Conservation (phyloP, 202 grass and related monocot species). For the Bolboschoenoplectus hybrid region DNA sequence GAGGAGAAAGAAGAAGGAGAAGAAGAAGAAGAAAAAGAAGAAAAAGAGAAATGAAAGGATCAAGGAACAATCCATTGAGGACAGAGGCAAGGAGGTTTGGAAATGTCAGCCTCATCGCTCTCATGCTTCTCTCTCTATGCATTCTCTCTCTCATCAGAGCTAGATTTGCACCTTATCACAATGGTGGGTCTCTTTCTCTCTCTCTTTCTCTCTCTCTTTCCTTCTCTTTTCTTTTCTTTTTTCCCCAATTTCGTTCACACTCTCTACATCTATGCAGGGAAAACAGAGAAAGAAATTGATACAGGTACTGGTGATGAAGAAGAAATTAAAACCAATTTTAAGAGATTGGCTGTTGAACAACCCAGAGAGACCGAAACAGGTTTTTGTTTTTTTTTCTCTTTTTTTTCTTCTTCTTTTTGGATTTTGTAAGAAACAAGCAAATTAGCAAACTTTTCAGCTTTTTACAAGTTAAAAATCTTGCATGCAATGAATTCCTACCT, state of each 20-base stretch:
- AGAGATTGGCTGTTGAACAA: conserved; percentile 36
- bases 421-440: conserved; percentile 24
- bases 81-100: conserved; percentile 54
- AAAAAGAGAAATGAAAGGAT: conserved; percentile 64
- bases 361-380: conserved; percentile 21
- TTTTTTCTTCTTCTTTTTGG: background rate
- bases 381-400: background rate
- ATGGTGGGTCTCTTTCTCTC: background rate
- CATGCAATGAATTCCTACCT: conserved; percentile 33
- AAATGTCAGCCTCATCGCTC: conserved; percentile 58
- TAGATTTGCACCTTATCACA: conserved; percentile 52
- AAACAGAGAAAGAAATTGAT: conserved; percentile 42
- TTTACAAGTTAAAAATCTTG: background rate
- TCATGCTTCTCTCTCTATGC: conserved; percentile 73
- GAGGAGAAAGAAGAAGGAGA: background rate
- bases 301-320: conserved; percentile 26
- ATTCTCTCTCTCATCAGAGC: conserved; percentile 68
- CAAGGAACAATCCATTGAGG: conserved; percentile 48
- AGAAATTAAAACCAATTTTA: conserved; percentile 26
- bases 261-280: conserved; percentile 38
- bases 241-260: background rate
- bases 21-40: background rate
- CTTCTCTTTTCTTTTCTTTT: background rate
- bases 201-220: background rate
- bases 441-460: conserved; percentile 22